These are phyloP conservation scores for Cicer arietinum DNA, from an alignment of 306 rosid genomes.

Conservation along the genomic window DNA sequence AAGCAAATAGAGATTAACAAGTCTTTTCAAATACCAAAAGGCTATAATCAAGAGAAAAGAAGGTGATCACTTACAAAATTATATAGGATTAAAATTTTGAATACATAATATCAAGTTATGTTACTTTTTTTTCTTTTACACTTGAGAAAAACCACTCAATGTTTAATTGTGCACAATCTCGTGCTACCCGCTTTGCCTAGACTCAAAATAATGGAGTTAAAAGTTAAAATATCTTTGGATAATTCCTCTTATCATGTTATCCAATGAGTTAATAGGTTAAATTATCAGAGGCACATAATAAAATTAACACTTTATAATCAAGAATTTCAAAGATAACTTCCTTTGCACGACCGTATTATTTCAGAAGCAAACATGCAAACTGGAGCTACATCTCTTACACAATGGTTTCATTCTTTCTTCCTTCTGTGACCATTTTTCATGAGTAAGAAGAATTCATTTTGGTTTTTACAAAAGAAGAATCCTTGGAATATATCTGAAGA, in stretches of 20 bases:
- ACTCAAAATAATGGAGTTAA: background rate
- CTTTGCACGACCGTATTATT: conserved; percentile 16
- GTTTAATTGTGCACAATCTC: background rate
- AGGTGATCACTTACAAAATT: background rate
- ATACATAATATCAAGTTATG: background rate
- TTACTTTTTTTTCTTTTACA: background rate
- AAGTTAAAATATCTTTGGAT: background rate
- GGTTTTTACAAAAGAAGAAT: background rate
- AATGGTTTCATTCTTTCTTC: background rate
- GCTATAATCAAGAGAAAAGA: background rate
- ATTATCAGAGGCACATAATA: background rate
- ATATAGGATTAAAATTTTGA: conserved; percentile 10
- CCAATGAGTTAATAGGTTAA: conserved; percentile 7
- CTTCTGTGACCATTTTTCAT: conserved; percentile 5
- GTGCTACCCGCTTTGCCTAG: background rate
- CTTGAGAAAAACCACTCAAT: background rate
- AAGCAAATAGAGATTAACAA: no score
- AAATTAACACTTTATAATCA: conserved; percentile 12
- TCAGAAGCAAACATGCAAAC: background rate
- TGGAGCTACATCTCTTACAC: background rate
- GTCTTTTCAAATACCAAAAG: no score
- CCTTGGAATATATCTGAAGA: conserved; percentile 1
- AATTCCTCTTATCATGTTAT: background rate
- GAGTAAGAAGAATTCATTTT: background rate
- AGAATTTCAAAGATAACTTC: conserved; percentile 16